A percentile compares a stretch with the other conserved stretches of the same genome.
phyloP scores from a whole-genome alignment of 23 red algal genomes.

The Gracilaria vermiculophylla region DNA sequence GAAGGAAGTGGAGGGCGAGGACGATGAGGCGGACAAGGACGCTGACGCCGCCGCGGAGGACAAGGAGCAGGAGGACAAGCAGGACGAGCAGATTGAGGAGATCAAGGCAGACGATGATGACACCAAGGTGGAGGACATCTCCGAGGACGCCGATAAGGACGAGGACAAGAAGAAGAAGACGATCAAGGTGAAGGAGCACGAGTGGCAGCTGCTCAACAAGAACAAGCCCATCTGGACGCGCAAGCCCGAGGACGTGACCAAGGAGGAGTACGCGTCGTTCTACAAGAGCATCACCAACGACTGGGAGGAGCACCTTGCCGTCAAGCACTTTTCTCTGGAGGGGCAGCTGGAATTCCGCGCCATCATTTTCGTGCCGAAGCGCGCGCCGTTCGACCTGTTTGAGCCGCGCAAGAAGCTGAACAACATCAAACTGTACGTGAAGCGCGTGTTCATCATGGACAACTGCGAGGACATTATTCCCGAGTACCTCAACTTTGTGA shows the following conservation, averaged over 20 bases:
- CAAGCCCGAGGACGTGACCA: slow-evolving; percentile 88
- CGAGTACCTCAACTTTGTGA: slow-evolving; percentile 99
- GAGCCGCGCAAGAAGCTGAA: slow-evolving; percentile 99
- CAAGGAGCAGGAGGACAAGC: slow-evolving; percentile 66
- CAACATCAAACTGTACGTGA: slow-evolving; percentile 98
- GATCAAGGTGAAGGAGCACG: slow-evolving; percentile 90
- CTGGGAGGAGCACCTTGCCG: slow-evolving; percentile 94
- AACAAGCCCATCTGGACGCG: slow-evolving; percentile 99
- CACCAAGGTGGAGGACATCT: slow-evolving; percentile 83
- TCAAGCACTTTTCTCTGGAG: slow-evolving; percentile 97
- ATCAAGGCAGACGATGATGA: slow-evolving; percentile 58
- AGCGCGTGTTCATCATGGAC: slow-evolving; percentile 99
- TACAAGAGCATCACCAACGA: slow-evolving; percentile 99
- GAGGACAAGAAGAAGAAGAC: slow-evolving; percentile 97
- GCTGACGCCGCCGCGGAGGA: slow-evolving; percentile 62
- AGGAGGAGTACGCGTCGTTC: slow-evolving; percentile 98
- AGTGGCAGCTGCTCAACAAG: slow-evolving; percentile 99
- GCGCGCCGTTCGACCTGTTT: slow-evolving; percentile 97
- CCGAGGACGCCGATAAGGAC: slow-evolving; percentile 73
- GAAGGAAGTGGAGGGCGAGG: slow-evolving; percentile 92
- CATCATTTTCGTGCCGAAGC: slow-evolving; percentile 92
- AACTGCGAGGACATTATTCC: slow-evolving; percentile 99
- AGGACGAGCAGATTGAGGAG: too few relatives aligned
- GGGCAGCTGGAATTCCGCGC: slow-evolving; percentile 95
- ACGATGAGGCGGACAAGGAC: slow-evolving; percentile 39